phyloP scores from a whole-genome alignment of 805 yeast genomes.

The Saccharomyces eubayanus region DNA sequence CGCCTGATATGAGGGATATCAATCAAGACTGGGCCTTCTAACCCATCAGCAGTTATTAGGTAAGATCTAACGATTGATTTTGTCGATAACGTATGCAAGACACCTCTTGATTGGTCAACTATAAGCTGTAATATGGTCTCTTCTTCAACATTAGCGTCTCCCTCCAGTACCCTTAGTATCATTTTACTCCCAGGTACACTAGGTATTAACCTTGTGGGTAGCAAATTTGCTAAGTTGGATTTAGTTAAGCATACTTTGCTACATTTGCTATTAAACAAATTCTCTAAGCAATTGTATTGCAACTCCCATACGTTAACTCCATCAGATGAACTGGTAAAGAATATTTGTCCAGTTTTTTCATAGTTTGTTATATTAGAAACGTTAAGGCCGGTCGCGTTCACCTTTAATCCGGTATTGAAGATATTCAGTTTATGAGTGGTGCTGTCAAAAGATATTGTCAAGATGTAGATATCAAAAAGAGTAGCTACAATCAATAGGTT shows the following conservation, averaged over 20 bases:
- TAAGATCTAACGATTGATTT: slow-evolving; percentile 72
- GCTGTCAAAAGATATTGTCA: slow-evolving; percentile 51
- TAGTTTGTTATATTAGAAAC: slow-evolving; percentile 52
- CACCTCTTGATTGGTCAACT: slow-evolving; percentile 63
- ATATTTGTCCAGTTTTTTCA: slow-evolving; percentile 61
- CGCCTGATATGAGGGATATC: slow-evolving; percentile 29
- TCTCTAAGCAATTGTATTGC: slow-evolving; percentile 65
- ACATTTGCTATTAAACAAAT: slow-evolving; percentile 76
- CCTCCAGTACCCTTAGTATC: slow-evolving; percentile 26
- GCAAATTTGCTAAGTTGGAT: slow-evolving; percentile 43
- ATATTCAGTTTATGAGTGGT: slow-evolving; percentile 47
- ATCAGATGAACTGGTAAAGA: slow-evolving; percentile 67
- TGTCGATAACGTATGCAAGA: slow-evolving; percentile 72
- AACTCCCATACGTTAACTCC: slow-evolving; percentile 78
- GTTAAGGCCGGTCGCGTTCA: slow-evolving; percentile 66
- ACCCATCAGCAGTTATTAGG: slow-evolving; percentile 35
- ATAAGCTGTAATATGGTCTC: slow-evolving; percentile 54
- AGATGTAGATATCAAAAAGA: slow-evolving; percentile 60
- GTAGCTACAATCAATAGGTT: slow-evolving; percentile 69
- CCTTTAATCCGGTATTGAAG: slow-evolving; percentile 70
- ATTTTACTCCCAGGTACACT: slow-evolving; percentile 28
- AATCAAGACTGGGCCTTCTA: slow-evolving; percentile 33
- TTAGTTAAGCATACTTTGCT: slow-evolving; percentile 72
- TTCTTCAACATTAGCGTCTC: slow-evolving; percentile 21
- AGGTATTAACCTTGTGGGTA: slow-evolving; percentile 32